Base-by-base conservation (phyloP, 2,329 filamentous ascomycete species). In the Aspergillus arachidicola region DNA sequence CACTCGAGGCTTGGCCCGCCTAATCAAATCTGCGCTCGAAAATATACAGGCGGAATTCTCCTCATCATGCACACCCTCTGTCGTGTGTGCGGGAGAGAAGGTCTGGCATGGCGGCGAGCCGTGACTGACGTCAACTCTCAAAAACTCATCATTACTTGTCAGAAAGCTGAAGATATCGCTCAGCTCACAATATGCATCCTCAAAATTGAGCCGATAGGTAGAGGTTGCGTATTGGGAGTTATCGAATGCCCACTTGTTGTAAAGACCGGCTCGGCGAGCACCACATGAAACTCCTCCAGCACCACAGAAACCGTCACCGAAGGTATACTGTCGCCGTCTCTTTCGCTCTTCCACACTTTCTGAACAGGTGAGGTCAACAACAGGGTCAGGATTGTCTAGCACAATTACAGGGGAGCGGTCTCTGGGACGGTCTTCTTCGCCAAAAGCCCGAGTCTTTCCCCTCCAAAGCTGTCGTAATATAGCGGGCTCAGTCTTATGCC, bases 51-150 rank as follows among this genome's bases (percentile, higher is more conserved):
- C 87, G 0, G 86, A 87, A 68, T 96, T 95, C 0, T 78, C 82
- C 1, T 91, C 89, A 53, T 93, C 89, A 26, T 88, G 83, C 7
- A 79, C 79, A 0, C 85, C 69, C 0, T 76, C 68, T 0, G 83
- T 73, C 0, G 91, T 94, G 63, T 96, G 89, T 0, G 89, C 90
- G 0, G 87, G 86, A 0, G 91, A 94, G 73, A 89, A 94, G 2
- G 85, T 87, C 68, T 94, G 91, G 61, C 93, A 96, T 0, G 92
- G 92, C 0, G 91, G 91, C 0, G 90, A 93, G 0, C 93, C 76
- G 66, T 96, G 92, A 0, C 92, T 78, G 1, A 94, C 79, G 68
- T 95, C 91, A 0, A 89, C 85, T 4, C 80, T 79, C 10, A 82
- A 66, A 2, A 75, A 72, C 0, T 76, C 67, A 0, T 64, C 28